Conservation (phyloP, 2,329 filamentous ascomycete species). For the Aspergillus pseudoglaucus region DNA sequence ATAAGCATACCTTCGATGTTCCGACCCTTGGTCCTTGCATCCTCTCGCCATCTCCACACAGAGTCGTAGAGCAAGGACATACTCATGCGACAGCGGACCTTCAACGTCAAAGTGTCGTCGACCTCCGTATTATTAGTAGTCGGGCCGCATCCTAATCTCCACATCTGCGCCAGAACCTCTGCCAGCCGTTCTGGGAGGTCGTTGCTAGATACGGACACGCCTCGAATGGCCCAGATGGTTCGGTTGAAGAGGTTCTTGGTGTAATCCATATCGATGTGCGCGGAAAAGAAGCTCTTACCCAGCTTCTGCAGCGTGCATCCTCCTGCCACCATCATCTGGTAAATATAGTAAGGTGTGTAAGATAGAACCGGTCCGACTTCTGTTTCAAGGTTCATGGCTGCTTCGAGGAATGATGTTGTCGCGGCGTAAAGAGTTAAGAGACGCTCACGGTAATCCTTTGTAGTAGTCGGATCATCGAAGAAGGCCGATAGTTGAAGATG, state of each 20-base stretch:
- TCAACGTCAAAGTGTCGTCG: constrained; percentile 51
- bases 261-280: constrained; percentile 50
- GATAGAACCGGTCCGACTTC: constrained; percentile 43
- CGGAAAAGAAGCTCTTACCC: constrained; percentile 58
- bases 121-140: constrained; percentile 23
- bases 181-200: constrained; percentile 59
- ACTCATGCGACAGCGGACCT: constrained; percentile 60
- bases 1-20: constrained; percentile 59
- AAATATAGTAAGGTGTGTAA: constrained; percentile 56
- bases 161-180: constrained; percentile 60
- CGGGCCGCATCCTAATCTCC: constrained; percentile 44
- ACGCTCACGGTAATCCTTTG: constrained; percentile 42
- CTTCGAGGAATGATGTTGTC: constrained; percentile 42
- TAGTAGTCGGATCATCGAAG: constrained; percentile 40
- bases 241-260: constrained; percentile 53
- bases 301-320: constrained; percentile 60
- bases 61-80: constrained; percentile 63
- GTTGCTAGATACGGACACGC: constrained; percentile 56
- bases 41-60: constrained; percentile 61
- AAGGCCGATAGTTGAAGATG: constrained; percentile 46
- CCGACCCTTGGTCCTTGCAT: constrained; percentile 61
- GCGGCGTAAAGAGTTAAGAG: constrained; percentile 41
- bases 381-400: constrained; percentile 40
- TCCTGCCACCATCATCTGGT: constrained; percentile 61
- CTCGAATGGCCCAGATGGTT: constrained; percentile 54